Conservation (phyloP, 2,329 filamentous ascomycete species). For the Beauveria sp. region DNA sequence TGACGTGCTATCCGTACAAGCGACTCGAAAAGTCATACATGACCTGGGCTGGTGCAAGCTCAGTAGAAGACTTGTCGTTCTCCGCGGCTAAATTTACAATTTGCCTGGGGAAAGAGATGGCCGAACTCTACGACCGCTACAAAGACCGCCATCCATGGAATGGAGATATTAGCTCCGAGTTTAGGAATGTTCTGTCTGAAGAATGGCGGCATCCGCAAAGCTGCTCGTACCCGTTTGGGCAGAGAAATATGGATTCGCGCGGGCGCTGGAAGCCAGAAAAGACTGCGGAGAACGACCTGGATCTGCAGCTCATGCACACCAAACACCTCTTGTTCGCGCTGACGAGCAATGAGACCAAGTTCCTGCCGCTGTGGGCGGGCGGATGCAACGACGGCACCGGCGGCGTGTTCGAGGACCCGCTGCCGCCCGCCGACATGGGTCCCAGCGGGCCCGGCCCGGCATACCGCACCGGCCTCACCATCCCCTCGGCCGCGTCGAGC, state of each 20-base stretch:
- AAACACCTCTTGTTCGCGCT: slow-evolving; percentile 45
- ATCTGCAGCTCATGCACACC: slow-evolving; percentile 22
- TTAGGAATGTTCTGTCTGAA: background rate
- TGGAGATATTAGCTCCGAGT: background rate
- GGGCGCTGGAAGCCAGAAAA: background rate
- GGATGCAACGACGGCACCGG: slow-evolving; percentile 44
- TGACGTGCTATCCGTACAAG: slow-evolving; percentile 11
- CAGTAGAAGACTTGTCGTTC: background rate
- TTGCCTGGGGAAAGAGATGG: background rate
- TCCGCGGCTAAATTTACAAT: background rate
- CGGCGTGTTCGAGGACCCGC: slow-evolving; percentile 36
- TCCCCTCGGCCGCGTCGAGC: slow-evolving; percentile 27
- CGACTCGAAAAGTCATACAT: background rate
- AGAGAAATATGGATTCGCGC: background rate
- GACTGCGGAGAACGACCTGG: background rate
- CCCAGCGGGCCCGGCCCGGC: slow-evolving; percentile 38
- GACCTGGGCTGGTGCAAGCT: background rate
- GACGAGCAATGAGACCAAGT: slow-evolving; percentile 50
- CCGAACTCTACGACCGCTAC: background rate
- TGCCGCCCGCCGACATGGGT: slow-evolving; percentile 36
- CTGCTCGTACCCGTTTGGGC: background rate
- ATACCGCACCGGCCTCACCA: slow-evolving; percentile 37
- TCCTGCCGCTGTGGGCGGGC: slow-evolving; percentile 58
- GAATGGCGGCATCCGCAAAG: background rate
- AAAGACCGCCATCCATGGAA: background rate